Evolutionary conservation across 257 asterid species (phyloP).

Genomic region (Fraxinus excelsior): DNA sequence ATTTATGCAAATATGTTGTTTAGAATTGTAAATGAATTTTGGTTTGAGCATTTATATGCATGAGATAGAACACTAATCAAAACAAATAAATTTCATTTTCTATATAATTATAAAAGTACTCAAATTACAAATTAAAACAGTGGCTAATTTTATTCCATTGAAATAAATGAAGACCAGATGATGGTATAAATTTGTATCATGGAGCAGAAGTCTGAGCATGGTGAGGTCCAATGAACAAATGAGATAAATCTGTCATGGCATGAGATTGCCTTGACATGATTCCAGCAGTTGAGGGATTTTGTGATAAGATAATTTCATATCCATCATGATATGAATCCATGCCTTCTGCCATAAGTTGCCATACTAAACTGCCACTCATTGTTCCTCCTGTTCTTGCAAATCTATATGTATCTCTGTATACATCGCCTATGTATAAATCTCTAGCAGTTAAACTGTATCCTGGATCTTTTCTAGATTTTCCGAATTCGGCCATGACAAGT

Average conservation of each 20-base stretch:
- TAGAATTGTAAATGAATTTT: too few species aligned
- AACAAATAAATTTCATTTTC: not conserved
- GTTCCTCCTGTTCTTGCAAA: conserved; percentile 67
- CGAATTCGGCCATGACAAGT: conserved; percentile 65
- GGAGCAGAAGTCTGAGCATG: not conserved
- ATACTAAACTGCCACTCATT: conserved; percentile 70
- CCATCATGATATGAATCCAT: conserved; percentile 74
- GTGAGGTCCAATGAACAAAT: conserved; percentile 27
- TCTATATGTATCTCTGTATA: conserved; percentile 46
- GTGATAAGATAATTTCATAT: conserved; percentile 49
- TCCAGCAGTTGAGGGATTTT: conserved; percentile 53
- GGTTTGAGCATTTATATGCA: not conserved
- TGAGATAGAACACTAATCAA: not conserved
- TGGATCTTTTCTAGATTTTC: conserved; percentile 61
- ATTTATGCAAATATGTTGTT: too few species aligned
- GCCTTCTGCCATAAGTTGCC: conserved; percentile 72
- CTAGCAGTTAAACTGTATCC: conserved; percentile 42
- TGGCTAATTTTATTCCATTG: not conserved
- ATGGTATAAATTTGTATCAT: not conserved
- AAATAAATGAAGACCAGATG: not conserved
- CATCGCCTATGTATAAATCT: conserved; percentile 48
- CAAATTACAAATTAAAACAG: not conserved
- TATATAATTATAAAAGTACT: not conserved
- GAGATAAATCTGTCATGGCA: conserved; percentile 54
- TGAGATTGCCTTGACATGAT: conserved; percentile 59